Evolutionary conservation across 1,284 basidiomycete species (phyloP), one percentile per base, ranked within the genome.

Genomic region (Cystobasidium sp.): DNA sequence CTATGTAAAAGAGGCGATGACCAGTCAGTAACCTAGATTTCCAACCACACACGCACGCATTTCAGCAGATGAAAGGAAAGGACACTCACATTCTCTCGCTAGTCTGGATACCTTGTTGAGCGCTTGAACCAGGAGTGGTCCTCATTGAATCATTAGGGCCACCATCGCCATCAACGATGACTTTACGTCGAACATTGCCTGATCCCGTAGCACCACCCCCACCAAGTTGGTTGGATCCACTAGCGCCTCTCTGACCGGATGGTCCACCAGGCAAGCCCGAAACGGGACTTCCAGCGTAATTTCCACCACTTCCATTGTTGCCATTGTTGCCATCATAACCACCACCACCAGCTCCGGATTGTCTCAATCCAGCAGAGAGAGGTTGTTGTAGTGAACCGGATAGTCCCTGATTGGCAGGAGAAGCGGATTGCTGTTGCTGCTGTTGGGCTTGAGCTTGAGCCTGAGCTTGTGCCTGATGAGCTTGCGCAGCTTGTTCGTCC

Each of bases 71-170:
- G 18, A 37, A 53, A 43, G 24, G 6, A 53, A 22, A 6, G 1
- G 18, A 37, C 37, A 64, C 69, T 71, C 51, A 71, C 69, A 71
- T 71, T n/a, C 69, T 3, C 31, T 71, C 69, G n/a, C 46, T 52
- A 37, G 59, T 49, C 24, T 71, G 69, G 16, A 58, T 20, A n/a
- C 24, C 12, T 56, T 52, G 47, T 39, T 49, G 56, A 20, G 56
- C 24, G 58, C 46, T 55, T 18, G 68, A 52, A 10, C 44, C 68
- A 41, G 55, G 39, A 37, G 56, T 59, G 47, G 56, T 59, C 16
- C 62, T 55, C 70, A 64, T 73, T n/a, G 51, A 65, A 31, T 73
- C 70, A 53, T 44, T 65, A 12, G 68, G 68, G 46, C 44, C 37
- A 22, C 14, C 56, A 49, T 62, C 52, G 20, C 63, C 63, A 44